phyloP scores from a whole-genome alignment of 306 rosid species.

The Lupinus albus region DNA sequence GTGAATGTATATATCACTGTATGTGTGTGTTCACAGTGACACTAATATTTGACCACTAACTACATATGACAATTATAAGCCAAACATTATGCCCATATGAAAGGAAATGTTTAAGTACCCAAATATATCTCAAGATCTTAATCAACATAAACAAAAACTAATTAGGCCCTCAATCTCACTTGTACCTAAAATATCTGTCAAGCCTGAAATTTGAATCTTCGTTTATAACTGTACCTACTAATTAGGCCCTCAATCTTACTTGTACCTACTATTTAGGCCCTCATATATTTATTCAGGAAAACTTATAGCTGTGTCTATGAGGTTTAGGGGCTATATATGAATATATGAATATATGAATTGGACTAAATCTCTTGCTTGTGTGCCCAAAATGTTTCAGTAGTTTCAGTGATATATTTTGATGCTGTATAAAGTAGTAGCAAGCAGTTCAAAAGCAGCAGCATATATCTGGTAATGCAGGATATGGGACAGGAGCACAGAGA shows the following conservation, averaged over 20 bases:
- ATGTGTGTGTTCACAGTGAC: slow-evolving; percentile 42
- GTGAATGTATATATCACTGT: slow-evolving; percentile 21
- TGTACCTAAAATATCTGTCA: too few relatives aligned
- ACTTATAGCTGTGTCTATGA: slow-evolving; percentile 38
- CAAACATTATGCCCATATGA: slow-evolving; percentile 32
- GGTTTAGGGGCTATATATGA: slow-evolving; percentile 32
- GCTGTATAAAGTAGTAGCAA: slow-evolving; percentile 51
- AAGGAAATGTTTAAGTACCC: slow-evolving; percentile 21
- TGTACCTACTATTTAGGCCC: too few relatives aligned
- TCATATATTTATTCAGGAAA: slow-evolving; percentile 28
- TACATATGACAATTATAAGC: slow-evolving; percentile 12
- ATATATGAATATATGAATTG: slow-evolving; percentile 16
- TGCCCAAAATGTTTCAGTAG: slow-evolving; percentile 41
- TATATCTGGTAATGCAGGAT: slow-evolving; percentile 48
- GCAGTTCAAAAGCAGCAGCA: slow-evolving; percentile 48
- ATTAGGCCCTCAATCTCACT: too few relatives aligned
- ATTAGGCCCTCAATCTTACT: too few relatives aligned
- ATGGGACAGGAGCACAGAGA: slow-evolving; percentile 37
- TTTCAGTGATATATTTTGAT: slow-evolving; percentile 41
- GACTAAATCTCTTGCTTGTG: slow-evolving; percentile 55
- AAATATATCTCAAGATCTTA: too few relatives aligned
- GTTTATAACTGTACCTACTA: too few relatives aligned
- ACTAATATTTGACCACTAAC: slow-evolving; percentile 40
- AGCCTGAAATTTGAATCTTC: too few relatives aligned
- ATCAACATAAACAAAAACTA: too few relatives aligned